These are phyloP conservation scores for Bombardia bombarda DNA, from an alignment of 495 filamentous ascomycete species.

Conservation along the genomic window DNA sequence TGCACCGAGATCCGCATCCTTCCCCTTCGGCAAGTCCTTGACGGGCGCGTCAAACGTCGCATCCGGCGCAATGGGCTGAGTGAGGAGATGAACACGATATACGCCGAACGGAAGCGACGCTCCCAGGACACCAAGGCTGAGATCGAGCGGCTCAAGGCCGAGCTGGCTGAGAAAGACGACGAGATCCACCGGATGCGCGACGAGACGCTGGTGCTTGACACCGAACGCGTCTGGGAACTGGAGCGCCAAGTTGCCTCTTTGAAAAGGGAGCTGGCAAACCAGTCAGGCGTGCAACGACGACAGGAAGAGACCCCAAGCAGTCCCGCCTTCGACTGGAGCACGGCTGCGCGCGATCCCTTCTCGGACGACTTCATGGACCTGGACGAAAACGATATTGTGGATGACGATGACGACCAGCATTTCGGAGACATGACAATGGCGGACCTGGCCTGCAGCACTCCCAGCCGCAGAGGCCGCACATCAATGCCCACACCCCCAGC, in stretches of 20 bases:
- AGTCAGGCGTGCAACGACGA: conserved; percentile 8
- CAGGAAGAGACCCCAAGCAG: conserved; percentile 17
- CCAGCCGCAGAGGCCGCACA: conserved; percentile 20
- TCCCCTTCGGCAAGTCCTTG: conserved; percentile 61
- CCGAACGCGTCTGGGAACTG: conserved; percentile 33
- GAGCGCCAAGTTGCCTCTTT: conserved; percentile 31
- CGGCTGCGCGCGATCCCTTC: conserved; percentile 35
- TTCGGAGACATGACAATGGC: conserved; percentile 31
- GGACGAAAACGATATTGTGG: conserved; percentile 15
- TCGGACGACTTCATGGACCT: conserved; percentile 31
- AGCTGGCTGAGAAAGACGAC: conserved; percentile 43
- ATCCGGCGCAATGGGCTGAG: conserved; percentile 64
- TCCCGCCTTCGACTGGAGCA: conserved; percentile 31
- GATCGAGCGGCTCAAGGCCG: conserved; percentile 42
- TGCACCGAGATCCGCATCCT: conserved; percentile 41
- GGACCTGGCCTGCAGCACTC: conserved; percentile 35
- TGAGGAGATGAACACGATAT: conserved; percentile 63
- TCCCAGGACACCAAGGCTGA: conserved; percentile 31
- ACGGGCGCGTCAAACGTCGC: conserved; percentile 62
- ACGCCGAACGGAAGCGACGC: conserved; percentile 45
- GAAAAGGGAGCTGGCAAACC: conserved; percentile 21
- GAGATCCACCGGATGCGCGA: conserved; percentile 42
- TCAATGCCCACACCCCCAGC: conserved; percentile 45
- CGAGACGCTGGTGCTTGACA: conserved; percentile 36
- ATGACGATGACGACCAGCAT: conserved; percentile 16